Evolutionary conservation across 2,329 filamentous ascomycete species (phyloP), one percentile per base, ranked within the genome.

Genomic region (Ceratocystis destructans): DNA sequence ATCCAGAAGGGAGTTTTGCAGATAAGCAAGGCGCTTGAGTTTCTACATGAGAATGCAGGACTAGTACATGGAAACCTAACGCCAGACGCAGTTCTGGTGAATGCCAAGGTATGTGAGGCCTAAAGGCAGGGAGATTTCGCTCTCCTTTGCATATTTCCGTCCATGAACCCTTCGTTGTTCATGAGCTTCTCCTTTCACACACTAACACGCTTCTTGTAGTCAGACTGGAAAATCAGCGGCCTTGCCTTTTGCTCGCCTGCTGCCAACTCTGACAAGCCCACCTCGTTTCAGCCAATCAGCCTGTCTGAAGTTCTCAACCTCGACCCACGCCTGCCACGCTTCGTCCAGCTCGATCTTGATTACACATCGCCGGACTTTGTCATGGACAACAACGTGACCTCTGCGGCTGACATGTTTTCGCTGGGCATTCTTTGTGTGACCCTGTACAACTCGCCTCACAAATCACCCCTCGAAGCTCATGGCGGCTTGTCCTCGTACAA

Each of bases 141-240:
- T 44, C 61, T 22, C 6, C 31, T 61, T n/a, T 66, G 10, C 10
- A 5, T 41, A 15, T 41, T 12, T 10, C 12, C 12, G 37, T 41
- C 37, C 37, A 41, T 41, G 37, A 41, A 10, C 37, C 12, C 37
- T 15, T 41, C 10, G 1, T 41, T 41, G 37, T 12, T 15, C 10
- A 41, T 17, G 10, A 31, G 33, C 15, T n/a, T 15, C 41, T 6
- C 12, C 12, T 5, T 50, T 48, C 20, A 31, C 53, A 15, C 12
- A 10, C 45, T 59, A 67, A 61, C 25, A 48, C 5, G 68, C 22
- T 4, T 25, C 22, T 67, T 69, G 72, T 72, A 89, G 87, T 96
- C 90, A 61, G 94, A 99, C 75, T 99, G 94, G 94, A 99, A 99
- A 75, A 89, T 99, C 69, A 93, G 91, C 71, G 94, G 93, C n/a